These are phyloP conservation scores for Aspergillus pseudonomiae DNA, from an alignment of 2,329 filamentous ascomycete genomes.

Conservation along the genomic window DNA sequence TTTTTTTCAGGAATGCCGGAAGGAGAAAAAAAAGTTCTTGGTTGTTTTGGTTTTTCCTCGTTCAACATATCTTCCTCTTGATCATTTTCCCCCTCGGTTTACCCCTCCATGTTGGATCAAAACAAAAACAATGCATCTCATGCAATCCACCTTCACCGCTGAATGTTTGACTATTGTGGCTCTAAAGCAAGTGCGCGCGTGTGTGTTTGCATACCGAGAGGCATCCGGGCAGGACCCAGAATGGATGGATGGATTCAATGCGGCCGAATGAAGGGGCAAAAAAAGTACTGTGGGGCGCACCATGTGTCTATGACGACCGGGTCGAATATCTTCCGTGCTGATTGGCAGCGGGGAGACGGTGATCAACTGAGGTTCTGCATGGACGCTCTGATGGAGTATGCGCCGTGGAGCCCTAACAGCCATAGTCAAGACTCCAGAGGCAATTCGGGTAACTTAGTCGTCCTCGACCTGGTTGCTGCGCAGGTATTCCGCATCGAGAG, in stretches of 20 bases:
- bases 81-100: not conserved
- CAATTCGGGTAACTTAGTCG: slow-evolving; percentile 21
- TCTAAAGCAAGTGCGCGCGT: not conserved
- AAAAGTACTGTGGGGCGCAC: slow-evolving; percentile 27
- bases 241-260: not conserved
- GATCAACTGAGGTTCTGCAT: slow-evolving; percentile 31
- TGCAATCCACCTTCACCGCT: slow-evolving; percentile 9
- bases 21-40: not conserved
- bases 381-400: slow-evolving; percentile 12
- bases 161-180: not conserved
- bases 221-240: not conserved
- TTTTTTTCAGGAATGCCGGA: slow-evolving; percentile 5
- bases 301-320: slow-evolving; percentile 31
- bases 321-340: slow-evolving; percentile 1
- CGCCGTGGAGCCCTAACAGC: slow-evolving; percentile 6
- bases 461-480: slow-evolving; percentile 23
- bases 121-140: not conserved
- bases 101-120: slow-evolving; percentile 9
- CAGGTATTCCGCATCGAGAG: slow-evolving; percentile 14
- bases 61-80: slow-evolving; percentile 1
- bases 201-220: slow-evolving; percentile 8
- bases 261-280: slow-evolving; percentile 16
- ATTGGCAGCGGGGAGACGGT: slow-evolving; percentile 16
- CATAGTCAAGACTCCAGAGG: slow-evolving; percentile 9
- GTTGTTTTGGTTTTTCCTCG: slow-evolving; percentile 7